Evolutionary conservation across 352 stramenopile genomes (phyloP), one percentile per base, ranked within the genome.

Genomic region (Phytopythium cucurbitacearum): DNA sequence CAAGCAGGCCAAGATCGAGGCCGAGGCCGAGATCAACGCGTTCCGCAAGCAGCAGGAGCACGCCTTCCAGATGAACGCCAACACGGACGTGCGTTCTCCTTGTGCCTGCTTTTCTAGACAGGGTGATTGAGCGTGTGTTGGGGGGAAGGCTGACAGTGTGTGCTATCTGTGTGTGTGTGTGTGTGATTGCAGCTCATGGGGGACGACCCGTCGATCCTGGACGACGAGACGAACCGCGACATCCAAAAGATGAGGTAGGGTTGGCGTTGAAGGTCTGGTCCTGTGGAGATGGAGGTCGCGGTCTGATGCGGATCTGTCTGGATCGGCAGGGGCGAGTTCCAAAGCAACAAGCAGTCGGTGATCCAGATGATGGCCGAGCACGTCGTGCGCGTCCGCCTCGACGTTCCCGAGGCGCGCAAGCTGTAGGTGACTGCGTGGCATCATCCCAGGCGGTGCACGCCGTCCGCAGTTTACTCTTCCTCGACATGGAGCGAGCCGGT

Each of bases 1-100:
- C 39, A 95, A 95, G 55, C 82, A 94, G 67, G 86, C 86, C 41
- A 95, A 94, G 61, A 72, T 91, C 48, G 86, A 95, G 57, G 84
- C 86, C 3, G 84, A 95, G 54, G 80, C 80, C 0, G 76, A 94
- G 60, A 91, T 91, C 56, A 85, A 83, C 40, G 83, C 80, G 11
- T 95, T 89, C 67, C 79, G 84, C 42, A 85, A 86, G 45, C 76
- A 94, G 59, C 88, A 94, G 67, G 82, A 95, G 64, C 82, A 83
- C 52, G 70, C 72, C 6, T 95, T 92, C 72, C 84, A 95, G 54
- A 88, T 90, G 77, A 92, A 86, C 70, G 77, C 64, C 62, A 89
- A 89, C 58, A 89, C 73, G 40, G 79, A 92, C 43, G 81, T 92
- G 71, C 43, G 70, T 49, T 37, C 13, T 48, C 36, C 41, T 48